Conservation (phyloP, 106 monocot species). For the Phalaenopsis equestris region DNA sequence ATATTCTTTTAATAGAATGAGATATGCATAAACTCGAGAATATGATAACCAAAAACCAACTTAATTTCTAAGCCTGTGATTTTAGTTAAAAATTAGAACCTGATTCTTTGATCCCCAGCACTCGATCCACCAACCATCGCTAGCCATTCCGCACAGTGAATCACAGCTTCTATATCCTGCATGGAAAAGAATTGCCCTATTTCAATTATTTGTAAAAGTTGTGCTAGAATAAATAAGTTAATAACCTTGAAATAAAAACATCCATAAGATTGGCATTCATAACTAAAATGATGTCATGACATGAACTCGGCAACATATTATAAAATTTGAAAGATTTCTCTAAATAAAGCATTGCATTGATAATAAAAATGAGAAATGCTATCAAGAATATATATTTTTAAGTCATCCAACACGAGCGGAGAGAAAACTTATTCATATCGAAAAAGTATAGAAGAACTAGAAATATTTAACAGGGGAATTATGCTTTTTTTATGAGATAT, state of each 20-base stretch:
- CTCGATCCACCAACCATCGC: conserved; percentile 97
- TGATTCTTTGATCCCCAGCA: conserved; percentile 65
- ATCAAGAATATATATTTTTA: neutral
- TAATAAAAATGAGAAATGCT: neutral
- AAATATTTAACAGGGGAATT: neutral
- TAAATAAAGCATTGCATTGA: neutral
- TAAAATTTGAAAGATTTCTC: neutral
- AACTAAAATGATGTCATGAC: neutral
- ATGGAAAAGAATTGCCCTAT: neutral
- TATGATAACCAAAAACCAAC: neutral
- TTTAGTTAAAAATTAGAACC: conserved; percentile 30
- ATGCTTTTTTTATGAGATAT: neutral
- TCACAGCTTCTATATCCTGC: conserved; percentile 92
- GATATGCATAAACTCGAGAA: neutral
- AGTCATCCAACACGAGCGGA: neutral
- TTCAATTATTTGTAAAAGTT: neutral
- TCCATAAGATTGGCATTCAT: neutral
- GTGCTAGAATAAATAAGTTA: neutral
- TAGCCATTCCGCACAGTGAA: conserved; percentile 98
- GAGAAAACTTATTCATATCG: neutral
- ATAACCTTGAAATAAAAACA: neutral
- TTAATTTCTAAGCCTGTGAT: neutral
- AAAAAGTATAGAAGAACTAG: neutral
- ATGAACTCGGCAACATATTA: neutral
- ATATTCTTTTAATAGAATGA: neutral